Conservation (phyloP, 805 yeast genomes). For the Peterozyma xylosa region DNA sequence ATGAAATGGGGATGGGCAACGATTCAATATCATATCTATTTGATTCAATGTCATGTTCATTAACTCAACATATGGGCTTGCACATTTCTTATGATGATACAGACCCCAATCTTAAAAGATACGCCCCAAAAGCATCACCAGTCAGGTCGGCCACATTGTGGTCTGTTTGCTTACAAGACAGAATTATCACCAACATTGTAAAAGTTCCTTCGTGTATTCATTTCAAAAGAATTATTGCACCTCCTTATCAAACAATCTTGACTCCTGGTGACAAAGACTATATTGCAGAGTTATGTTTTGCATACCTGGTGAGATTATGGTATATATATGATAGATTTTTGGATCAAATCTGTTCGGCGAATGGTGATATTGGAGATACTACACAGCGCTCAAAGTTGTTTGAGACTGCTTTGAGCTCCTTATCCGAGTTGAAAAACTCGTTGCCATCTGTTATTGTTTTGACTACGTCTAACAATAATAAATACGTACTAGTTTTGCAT, state of each 20-base stretch:
- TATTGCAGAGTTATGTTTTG: constrained; percentile 17
- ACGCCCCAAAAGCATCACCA: constrained; percentile 19
- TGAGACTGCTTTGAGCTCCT: constrained; percentile 16
- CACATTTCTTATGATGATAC: constrained; percentile 18
- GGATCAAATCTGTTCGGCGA: constrained; percentile 24
- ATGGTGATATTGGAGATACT: constrained; percentile 25
- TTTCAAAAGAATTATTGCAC: constrained; percentile 24
- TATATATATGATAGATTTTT: constrained; percentile 24
- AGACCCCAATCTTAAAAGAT: constrained; percentile 12
- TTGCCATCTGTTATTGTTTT: constrained; percentile 13
- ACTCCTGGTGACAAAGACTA: constrained; percentile 9
- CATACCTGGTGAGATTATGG: constrained; percentile 19
- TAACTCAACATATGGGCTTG: constrained; percentile 25
- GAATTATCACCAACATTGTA: constrained; percentile 17
- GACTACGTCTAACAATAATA: constrained; percentile 1
- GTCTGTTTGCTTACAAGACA: constrained; percentile 24
- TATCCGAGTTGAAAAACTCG: constrained; percentile 16
- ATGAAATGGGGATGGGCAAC: constrained; percentile 22
- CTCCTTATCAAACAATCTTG: constrained; percentile 17
- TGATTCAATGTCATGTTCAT: constrained; percentile 22
- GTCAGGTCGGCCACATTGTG: constrained; percentile 20
- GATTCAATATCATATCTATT: constrained; percentile 22
- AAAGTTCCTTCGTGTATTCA: constrained; percentile 25
- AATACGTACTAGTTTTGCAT: constrained; percentile 14
- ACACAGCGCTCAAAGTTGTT: constrained; percentile 17